Base-by-base conservation (phyloP, 179 eudicot genomes). In the Nepenthes alata region DNA sequence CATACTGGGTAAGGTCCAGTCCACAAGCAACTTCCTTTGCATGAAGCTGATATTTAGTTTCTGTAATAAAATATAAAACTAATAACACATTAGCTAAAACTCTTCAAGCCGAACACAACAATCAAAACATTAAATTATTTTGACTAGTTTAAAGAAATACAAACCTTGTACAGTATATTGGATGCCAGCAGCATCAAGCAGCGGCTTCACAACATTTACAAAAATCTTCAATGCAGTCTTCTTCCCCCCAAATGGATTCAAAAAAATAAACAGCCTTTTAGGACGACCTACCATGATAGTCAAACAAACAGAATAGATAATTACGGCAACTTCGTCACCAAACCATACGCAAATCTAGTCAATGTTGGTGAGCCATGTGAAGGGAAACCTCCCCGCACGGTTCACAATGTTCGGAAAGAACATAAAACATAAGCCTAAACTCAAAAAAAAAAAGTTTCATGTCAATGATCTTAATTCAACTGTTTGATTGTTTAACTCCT, bases 181-280 rank as follows among this genome's bases (percentile, higher is more conserved):
- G 54, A 85, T 69, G 62, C 71, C 83, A 35, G 98, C 96, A 77
- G 89, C 96, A 56, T 82, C 81, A 41, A 91, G 79, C 39, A 91
- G 64, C 3, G 98, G 98, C 74, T 78, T 83, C 59, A 91, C 96
- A 39, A 58, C 76, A 14, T 84, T 74, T 25, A 38, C 53, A 71
- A 81, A 91, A 61, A 84, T 70, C 72, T 76, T 75, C 7, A 64
- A 63, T 7, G 96, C 96, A 38, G 77, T 80, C 68, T 72, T 89
- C 74, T 75, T 83, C 47, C 98, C 98, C 36, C 98, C 96, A 71
- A 66, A 89, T 14, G 98, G 98, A 75, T 91, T 91, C 65, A 91
- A 76, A 70, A 91, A 75, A 56, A 91, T 57, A 62, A 81, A 77
- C 9, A 89, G 79, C 72, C 82, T 83, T 74, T 81, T 89, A 5